These are phyloP conservation scores for Macrophomina phaseolina DNA, from an alignment of 2,329 filamentous ascomycete species.

Conservation along the genomic window DNA sequence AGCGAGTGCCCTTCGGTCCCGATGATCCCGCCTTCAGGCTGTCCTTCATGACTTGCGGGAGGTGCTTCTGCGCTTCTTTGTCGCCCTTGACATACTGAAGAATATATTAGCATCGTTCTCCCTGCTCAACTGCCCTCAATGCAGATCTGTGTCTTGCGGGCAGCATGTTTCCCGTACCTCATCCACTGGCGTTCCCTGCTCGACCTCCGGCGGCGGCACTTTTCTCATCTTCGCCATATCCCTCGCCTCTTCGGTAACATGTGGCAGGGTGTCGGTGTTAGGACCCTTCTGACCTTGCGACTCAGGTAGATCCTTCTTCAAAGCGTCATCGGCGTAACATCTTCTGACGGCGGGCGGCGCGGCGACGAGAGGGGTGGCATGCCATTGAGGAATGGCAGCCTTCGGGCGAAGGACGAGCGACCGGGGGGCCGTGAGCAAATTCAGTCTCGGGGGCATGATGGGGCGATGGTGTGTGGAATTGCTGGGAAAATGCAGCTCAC, in stretches of 20 bases:
- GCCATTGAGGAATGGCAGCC: slow-evolving; percentile 37
- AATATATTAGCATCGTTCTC: neutral
- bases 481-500: neutral
- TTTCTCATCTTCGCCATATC: slow-evolving; percentile 65
- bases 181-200: slow-evolving; percentile 68
- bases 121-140: slow-evolving; percentile 29
- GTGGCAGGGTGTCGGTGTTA: slow-evolving; percentile 53
- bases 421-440: slow-evolving; percentile 38
- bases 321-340: slow-evolving; percentile 33
- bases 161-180: slow-evolving; percentile 56
- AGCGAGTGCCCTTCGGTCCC: slow-evolving; percentile 53
- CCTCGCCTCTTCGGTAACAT: slow-evolving; percentile 70
- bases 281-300: slow-evolving; percentile 38
- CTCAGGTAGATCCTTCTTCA: slow-evolving; percentile 40
- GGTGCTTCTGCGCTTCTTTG: slow-evolving; percentile 64
- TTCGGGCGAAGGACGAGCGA: slow-evolving; percentile 42
- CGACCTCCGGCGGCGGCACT: slow-evolving; percentile 63
- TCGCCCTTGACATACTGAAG: slow-evolving; percentile 68
- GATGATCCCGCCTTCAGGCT: slow-evolving; percentile 51
- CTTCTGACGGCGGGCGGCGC: slow-evolving; percentile 5
- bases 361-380: slow-evolving; percentile 32
- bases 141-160: neutral
- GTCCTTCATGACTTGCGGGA: slow-evolving; percentile 71
- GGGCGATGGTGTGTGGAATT: neutral
- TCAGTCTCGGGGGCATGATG: slow-evolving; percentile 48